Percentiles rank a stretch among this genome's conserved stretches.
Conservation (phyloP, 2,329 filamentous ascomycete genomes). For the Gnomoniopsis smithogilvyi region DNA sequence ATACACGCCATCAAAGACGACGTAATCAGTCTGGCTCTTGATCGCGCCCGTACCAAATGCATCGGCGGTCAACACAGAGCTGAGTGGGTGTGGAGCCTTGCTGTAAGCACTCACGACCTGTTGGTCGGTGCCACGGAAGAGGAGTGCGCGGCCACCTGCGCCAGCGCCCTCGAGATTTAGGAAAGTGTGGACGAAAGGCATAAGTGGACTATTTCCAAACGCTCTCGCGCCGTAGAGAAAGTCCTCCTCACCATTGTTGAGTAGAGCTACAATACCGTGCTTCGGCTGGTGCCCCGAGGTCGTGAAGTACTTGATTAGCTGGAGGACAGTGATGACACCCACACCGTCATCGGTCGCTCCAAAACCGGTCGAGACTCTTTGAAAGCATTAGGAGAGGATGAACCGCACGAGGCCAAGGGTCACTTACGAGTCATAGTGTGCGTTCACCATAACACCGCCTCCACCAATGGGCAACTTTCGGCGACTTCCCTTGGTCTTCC, state of each 20-base stretch:
- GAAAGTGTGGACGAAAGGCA: slow-evolving; percentile 80
- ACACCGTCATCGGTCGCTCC: slow-evolving; percentile 94
- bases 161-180: slow-evolving; percentile 94
- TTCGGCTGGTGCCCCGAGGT: slow-evolving; percentile 67
- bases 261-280: slow-evolving; percentile 75
- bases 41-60: slow-evolving; percentile 79
- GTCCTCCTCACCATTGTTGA: slow-evolving; percentile 97
- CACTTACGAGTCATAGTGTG: slow-evolving; percentile 76
- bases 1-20: slow-evolving; percentile 72
- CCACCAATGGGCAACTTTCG: slow-evolving; percentile 51
- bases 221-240: slow-evolving; percentile 82
- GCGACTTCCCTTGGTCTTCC: slow-evolving; percentile 45
- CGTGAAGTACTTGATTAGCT: slow-evolving; percentile 85
- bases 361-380: slow-evolving; percentile 75
- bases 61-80: slow-evolving; percentile 76
- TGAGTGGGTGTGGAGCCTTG: slow-evolving; percentile 72
- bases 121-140: slow-evolving; percentile 85
- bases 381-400: background rate
- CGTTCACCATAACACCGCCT: slow-evolving; percentile 86
- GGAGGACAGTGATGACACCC: slow-evolving; percentile 80
- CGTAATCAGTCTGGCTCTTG: slow-evolving; percentile 84
- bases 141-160: slow-evolving; percentile 79
- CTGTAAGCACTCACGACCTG: slow-evolving; percentile 81
- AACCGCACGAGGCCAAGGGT: background rate
- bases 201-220: slow-evolving; percentile 79